These are phyloP conservation scores for Senecio squalidus DNA, from an alignment of 140 eudicot species.

Conservation along the genomic window DNA sequence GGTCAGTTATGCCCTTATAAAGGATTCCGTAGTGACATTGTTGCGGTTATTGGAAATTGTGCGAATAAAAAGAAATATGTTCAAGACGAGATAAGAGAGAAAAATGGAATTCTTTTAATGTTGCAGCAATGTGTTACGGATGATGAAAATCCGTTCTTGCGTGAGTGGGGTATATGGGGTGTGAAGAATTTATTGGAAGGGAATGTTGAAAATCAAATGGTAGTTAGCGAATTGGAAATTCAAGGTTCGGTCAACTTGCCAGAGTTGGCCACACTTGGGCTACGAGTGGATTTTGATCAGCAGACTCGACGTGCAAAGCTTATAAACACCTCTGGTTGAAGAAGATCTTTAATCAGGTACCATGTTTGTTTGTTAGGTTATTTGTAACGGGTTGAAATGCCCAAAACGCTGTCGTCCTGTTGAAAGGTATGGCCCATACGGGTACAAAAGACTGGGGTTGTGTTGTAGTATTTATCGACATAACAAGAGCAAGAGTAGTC, in stretches of 20 bases:
- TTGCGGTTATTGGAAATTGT: conserved; percentile 74
- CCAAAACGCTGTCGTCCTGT: too few species aligned
- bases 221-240: conserved; percentile 70
- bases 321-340: conserved; percentile 42
- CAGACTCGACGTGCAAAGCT: conserved; percentile 64
- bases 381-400: too few species aligned
- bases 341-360: neutral
- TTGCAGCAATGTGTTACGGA: conserved; percentile 76
- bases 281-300: conserved; percentile 71
- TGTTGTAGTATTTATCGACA: too few species aligned
- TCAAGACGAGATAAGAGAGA: conserved; percentile 63
- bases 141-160: conserved; percentile 80
- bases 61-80: conserved; percentile 52
- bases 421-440: too few species aligned
- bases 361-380: neutral
- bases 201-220: conserved; percentile 54
- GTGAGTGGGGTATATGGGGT: conserved; percentile 88
- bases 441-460: too few species aligned
- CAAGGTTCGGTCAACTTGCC: conserved; percentile 75
- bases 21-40: conserved; percentile 75
- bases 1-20: conserved; percentile 63
- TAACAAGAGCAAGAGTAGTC: too few species aligned
- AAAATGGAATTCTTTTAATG: conserved; percentile 60
- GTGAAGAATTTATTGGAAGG: conserved; percentile 68
- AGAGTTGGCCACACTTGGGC: conserved; percentile 58